Conservation (phyloP, 192 early-diverging fungal genomes). For the Entrophospora sp. region DNA sequence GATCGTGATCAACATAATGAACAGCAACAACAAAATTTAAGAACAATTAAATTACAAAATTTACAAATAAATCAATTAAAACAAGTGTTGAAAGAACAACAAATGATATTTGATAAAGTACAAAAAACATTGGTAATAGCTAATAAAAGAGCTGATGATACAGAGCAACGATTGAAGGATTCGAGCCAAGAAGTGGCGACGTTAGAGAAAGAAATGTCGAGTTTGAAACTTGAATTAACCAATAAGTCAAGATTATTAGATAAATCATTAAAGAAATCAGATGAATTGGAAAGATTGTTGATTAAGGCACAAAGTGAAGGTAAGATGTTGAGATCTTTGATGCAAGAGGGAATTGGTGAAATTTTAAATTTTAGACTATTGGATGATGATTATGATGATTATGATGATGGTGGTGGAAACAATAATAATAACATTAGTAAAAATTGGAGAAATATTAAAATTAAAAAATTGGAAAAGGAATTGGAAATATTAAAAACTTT, state of each 20-base stretch:
- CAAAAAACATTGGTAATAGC: slow-evolving; percentile 28
- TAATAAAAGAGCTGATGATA: slow-evolving; percentile 31
- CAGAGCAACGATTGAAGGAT: slow-evolving; percentile 29
- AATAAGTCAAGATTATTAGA: slow-evolving; percentile 25
- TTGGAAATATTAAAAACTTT: too few species aligned
- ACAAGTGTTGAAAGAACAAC: slow-evolving; percentile 31
- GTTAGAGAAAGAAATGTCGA: slow-evolving; percentile 26
- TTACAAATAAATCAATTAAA: slow-evolving; percentile 33
- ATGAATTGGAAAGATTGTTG: slow-evolving; percentile 33
- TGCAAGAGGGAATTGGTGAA: slow-evolving; percentile 35
- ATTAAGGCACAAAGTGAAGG: slow-evolving; percentile 33
- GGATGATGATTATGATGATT: too few species aligned
- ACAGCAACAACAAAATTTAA: too few species aligned
- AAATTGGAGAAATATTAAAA: too few species aligned
- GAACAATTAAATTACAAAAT: too few species aligned
- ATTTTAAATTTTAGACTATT: too few species aligned
- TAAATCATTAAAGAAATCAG: slow-evolving; percentile 21
- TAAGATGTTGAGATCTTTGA: slow-evolving; percentile 23
- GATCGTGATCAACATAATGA: too few species aligned
- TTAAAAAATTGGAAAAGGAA: too few species aligned
- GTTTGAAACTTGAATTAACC: slow-evolving; percentile 26
- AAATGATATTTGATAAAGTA: slow-evolving; percentile 31
- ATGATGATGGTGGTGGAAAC: too few species aligned
- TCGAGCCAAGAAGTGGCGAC: slow-evolving; percentile 27
- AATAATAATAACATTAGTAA: too few species aligned